A percentile compares a stretch with the other conserved stretches of the same genome.
These are phyloP conservation scores for Corallochytrium limacisporum DNA, from an alignment of 78 protist genomes.

Conservation along the genomic window DNA sequence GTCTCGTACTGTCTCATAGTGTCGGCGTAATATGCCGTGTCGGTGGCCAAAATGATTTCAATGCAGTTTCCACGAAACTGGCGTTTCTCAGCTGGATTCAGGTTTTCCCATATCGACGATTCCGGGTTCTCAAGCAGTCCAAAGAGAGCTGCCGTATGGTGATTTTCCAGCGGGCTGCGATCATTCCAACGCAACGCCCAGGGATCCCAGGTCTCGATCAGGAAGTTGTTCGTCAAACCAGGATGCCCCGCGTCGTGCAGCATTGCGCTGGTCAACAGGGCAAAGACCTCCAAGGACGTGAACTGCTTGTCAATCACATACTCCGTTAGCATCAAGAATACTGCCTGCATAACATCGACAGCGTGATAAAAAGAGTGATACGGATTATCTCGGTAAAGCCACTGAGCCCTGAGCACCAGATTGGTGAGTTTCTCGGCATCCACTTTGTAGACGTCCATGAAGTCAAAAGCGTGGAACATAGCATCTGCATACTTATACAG, in stretches of 20 bases:
- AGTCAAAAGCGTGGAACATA: not conserved
- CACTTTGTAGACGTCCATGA: not conserved
- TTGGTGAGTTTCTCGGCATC: not conserved
- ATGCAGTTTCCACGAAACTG: not conserved
- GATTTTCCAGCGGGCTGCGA: slow-evolving; percentile 28
- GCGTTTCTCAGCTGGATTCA: not conserved
- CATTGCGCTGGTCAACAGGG: no score
- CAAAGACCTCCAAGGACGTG: no score
- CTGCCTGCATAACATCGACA: slow-evolving; percentile 70
- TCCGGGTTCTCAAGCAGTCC: no score
- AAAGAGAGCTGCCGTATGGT: slow-evolving; percentile 4
- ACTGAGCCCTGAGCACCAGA: not conserved
- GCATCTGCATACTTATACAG: not conserved
- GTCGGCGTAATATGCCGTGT: not conserved
- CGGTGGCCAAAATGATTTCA: not conserved
- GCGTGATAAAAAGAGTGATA: slow-evolving; percentile 70
- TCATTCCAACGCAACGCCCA: slow-evolving; percentile 33
- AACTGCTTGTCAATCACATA: no score
- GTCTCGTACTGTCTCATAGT: not conserved
- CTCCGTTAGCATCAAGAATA: no score
- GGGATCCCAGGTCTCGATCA: not conserved
- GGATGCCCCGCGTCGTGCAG: slow-evolving; percentile 36
- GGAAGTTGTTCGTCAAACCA: slow-evolving; percentile 28
- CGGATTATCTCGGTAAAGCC: not conserved
- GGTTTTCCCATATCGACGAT: no score